Evolutionary conservation across 106 monocot species (phyloP).

Genomic region (Vanilla planifolia): DNA sequence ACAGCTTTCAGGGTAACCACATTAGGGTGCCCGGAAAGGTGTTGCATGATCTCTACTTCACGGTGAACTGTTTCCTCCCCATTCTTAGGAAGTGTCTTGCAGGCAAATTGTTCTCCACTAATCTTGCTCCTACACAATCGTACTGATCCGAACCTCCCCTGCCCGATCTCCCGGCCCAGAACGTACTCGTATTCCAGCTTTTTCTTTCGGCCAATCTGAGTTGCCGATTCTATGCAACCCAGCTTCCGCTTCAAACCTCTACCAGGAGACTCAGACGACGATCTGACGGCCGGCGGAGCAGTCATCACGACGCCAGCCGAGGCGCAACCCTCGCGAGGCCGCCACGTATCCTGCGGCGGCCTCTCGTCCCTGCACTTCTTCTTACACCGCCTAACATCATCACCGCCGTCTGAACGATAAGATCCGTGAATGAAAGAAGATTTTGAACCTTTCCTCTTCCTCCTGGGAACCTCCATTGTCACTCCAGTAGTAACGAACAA

Average conservation of each 20-base stretch:
- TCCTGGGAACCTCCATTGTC: slow-evolving; percentile 24
- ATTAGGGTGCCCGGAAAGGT: slow-evolving; percentile 85
- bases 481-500: background rate
- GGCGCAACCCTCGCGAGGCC: slow-evolving; percentile 15
- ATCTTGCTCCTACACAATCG: slow-evolving; percentile 36
- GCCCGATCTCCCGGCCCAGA: slow-evolving; percentile 59
- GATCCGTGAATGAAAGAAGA: slow-evolving; percentile 15
- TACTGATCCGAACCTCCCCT: slow-evolving; percentile 88
- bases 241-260: slow-evolving; percentile 84
- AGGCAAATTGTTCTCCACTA: slow-evolving; percentile 62
- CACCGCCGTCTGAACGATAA: slow-evolving; percentile 14
- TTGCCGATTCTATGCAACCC: slow-evolving; percentile 64
- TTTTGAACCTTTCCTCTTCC: slow-evolving; percentile 41
- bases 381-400: slow-evolving; percentile 19
- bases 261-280: slow-evolving; percentile 27
- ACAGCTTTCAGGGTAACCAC: slow-evolving; percentile 70
- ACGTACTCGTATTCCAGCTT: slow-evolving; percentile 61
- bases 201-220: slow-evolving; percentile 55
- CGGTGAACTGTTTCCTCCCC: slow-evolving; percentile 81
- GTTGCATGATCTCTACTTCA: slow-evolving; percentile 99
- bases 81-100: slow-evolving; percentile 73
- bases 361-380: slow-evolving; percentile 31
- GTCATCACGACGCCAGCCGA: slow-evolving; percentile 34
- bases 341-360: background rate
- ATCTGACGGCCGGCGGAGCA: slow-evolving; percentile 45